Conservation (phyloP, 306 rosid species). For the Lithocarpus polystachyus region DNA sequence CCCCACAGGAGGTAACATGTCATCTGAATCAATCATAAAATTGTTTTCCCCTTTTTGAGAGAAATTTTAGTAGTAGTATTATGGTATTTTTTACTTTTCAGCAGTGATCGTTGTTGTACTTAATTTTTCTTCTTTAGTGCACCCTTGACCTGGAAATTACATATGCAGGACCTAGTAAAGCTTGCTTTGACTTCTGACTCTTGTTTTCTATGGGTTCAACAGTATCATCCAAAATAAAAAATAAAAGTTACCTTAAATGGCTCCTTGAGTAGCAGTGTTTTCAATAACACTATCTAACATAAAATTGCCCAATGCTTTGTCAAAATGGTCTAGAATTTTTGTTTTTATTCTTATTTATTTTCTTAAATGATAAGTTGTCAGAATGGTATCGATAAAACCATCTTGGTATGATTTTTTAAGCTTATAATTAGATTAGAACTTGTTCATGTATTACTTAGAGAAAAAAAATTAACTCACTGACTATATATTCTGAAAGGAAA, state of each 20-base stretch:
- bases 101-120: too few species aligned
- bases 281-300: background rate
- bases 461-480: background rate
- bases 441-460: background rate
- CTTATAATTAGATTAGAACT: background rate
- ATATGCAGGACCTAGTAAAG: background rate
- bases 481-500: background rate
- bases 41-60: background rate
- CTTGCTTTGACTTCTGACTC: background rate
- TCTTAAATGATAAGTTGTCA: too few species aligned
- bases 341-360: too few species aligned
- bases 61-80: too few species aligned
- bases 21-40: conserved; percentile 15
- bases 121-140: background rate
- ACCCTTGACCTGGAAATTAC: background rate
- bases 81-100: too few species aligned
- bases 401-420: background rate
- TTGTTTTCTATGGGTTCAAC: background rate
- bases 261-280: background rate
- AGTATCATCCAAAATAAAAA: background rate
- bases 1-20: conserved; percentile 58
- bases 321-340: background rate
- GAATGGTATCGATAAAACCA: too few species aligned
- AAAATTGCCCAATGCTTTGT: background rate
- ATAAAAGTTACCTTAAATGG: background rate